Evolutionary conservation across 371 early-diverging fungal genomes (phyloP).

Genomic region (Pancytospora epiphaga): DNA sequence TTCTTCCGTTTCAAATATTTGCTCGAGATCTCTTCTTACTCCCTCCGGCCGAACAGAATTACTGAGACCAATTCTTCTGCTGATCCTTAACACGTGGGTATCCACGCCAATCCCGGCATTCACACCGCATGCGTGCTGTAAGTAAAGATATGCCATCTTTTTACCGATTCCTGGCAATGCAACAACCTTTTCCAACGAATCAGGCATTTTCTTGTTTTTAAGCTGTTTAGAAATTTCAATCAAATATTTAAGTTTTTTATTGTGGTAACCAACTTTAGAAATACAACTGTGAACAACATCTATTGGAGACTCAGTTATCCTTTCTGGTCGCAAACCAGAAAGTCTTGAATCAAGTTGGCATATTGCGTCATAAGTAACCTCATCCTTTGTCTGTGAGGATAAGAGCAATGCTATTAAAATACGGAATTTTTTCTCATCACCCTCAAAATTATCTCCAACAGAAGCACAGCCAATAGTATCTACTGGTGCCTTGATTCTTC

Average conservation of each 20-base stretch:
- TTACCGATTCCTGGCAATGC: constrained; percentile 84
- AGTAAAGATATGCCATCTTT: constrained; percentile 69
- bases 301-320: constrained; percentile 53
- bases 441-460: constrained; percentile 2
- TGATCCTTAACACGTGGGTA: constrained; percentile 85
- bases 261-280: constrained; percentile 76
- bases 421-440: constrained; percentile 66
- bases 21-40: constrained; percentile 68
- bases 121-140: constrained; percentile 52
- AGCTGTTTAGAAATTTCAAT: constrained; percentile 4
- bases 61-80: constrained; percentile 77
- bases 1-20: constrained; percentile 61
- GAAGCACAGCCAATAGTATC: constrained; percentile 81
- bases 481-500: constrained; percentile 68
- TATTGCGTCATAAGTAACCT: constrained; percentile 60
- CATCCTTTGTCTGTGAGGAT: constrained; percentile 86
- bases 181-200: constrained; percentile 13
- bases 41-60: constrained; percentile 62
- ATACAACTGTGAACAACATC: constrained; percentile 67
- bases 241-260: constrained; percentile 64
- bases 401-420: constrained; percentile 77
- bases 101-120: constrained; percentile 90
- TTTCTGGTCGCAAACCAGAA: constrained; percentile 43
- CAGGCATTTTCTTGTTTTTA: constrained; percentile 6
- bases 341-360: constrained; percentile 5